Evolutionary conservation across 805 yeast genomes (phyloP), one percentile per base, ranked within the genome.

Genomic region (Myxozyma monticola): DNA sequence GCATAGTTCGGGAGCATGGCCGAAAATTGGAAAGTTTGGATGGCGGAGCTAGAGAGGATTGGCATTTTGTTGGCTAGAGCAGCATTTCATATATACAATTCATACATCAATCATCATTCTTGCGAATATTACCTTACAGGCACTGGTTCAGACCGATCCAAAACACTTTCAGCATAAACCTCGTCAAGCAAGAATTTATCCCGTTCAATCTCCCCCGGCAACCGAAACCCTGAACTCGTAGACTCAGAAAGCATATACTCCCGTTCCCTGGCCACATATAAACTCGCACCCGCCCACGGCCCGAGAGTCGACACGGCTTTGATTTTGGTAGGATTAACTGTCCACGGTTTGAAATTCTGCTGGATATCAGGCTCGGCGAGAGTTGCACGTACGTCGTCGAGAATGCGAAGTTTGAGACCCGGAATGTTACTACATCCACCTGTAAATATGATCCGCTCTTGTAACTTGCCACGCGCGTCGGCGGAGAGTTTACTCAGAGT

Each of bases 121-220:
- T n/a, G n/a, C n/a, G n/a, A n/a, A n/a, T n/a, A n/a, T n/a, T n/a
- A n/a, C n/a, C n/a, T n/a, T n/a, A n/a, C n/a, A n/a, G n/a, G n/a
- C n/a, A n/a, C n/a, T 6, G 18, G 41, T 81, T 30, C 54, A 45
- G 37, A 37, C 57, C 57, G 49, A 37, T 53, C 57, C 17, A 34
- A 53, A 6, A 53, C 28, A 28, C 42, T 39, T 8, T 33, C 38
- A 8, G 49, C 41, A 15, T 49, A 51, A 12, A 15, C 42, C 10
- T 18, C 15, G 10, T 49, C 55, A 2, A 34, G 24, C 17, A 53
- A 28, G 28, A 53, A 53, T 40, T 31, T 36, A 18, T 53, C 57
- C 14, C 57, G 26, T 15, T 53, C 55, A 10, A 53, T 41, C 29
- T 53, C 57, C 2, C 57, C 57, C n/a, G 51, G 51, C 7, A 53